Percentiles rank a stretch among this genome's conserved stretches.
phyloP scores from a whole-genome alignment of 257 asterid genomes.

The Cordia subcordata region DNA sequence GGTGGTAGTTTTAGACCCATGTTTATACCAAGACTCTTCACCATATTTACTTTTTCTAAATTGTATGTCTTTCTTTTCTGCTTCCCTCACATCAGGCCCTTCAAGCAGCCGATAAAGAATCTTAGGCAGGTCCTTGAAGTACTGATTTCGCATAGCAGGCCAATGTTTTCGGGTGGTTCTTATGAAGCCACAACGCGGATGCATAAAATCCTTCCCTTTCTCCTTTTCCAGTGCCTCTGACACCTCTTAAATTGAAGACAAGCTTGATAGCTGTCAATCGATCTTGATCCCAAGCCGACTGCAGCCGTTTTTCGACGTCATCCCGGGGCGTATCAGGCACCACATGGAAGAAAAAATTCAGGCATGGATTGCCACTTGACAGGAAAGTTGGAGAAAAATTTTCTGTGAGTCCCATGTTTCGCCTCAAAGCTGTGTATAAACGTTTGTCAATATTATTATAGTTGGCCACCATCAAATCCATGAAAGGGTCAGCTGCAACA shows the following conservation, averaged over 20 bases:
- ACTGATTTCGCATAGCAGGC: slow-evolving; percentile 22
- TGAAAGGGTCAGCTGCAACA: too few species aligned
- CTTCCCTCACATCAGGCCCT: slow-evolving; percentile 18
- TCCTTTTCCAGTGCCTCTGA: slow-evolving; percentile 43
- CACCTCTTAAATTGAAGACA: slow-evolving; percentile 35
- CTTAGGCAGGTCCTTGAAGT: slow-evolving; percentile 35
- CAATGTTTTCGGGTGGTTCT: slow-evolving; percentile 36
- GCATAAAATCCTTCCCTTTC: slow-evolving; percentile 38
- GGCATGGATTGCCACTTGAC: slow-evolving; percentile 30
- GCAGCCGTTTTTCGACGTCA: slow-evolving; percentile 15
- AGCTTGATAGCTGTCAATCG: slow-evolving; percentile 28
- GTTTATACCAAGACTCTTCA: not conserved
- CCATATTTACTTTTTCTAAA: not conserved
- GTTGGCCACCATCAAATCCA: slow-evolving; percentile 3
- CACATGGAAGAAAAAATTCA: slow-evolving; percentile 43
- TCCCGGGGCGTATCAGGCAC: slow-evolving; percentile 27
- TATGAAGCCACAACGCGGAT: slow-evolving; percentile 34
- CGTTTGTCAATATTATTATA: not conserved
- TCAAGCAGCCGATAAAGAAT: slow-evolving; percentile 34
- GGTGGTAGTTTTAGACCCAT: not conserved
- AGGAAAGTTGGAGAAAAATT: slow-evolving; percentile 29
- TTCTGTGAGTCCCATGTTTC: slow-evolving; percentile 25
- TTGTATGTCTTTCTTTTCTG: not conserved
- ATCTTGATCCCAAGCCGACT: slow-evolving; percentile 26
- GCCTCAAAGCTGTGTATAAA: not conserved